A percentile compares a stretch with the other conserved stretches of the same genome.
Evolutionary conservation across 139 green algal species (phyloP).

Genomic region (Volvox reticuliferus): DNA sequence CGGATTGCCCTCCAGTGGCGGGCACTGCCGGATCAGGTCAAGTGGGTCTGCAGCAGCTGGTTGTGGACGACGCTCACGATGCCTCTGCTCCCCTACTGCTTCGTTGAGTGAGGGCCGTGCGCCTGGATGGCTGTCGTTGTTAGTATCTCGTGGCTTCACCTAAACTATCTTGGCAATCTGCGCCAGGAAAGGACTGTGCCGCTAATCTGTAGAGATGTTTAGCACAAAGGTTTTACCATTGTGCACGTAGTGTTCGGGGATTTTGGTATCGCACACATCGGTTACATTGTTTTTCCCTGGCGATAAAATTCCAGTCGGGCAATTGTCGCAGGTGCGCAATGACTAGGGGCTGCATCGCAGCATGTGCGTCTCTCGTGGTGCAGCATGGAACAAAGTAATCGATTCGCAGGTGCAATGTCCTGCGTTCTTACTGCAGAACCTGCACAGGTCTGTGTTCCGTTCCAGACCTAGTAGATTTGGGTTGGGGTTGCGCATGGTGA

Average conservation of each 20-base stretch:
- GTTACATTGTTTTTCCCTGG: conserved; percentile 30
- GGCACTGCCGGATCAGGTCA: neutral
- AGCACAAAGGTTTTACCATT: too few relatives aligned
- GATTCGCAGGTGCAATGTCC: too few relatives aligned
- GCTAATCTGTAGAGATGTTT: neutral
- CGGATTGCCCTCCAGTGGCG: neutral
- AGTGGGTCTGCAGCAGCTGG: conserved; percentile 43
- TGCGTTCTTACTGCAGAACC: too few relatives aligned
- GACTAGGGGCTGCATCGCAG: neutral
- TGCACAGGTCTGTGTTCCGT: too few relatives aligned
- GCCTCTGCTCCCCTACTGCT: neutral
- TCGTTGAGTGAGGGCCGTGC: neutral
- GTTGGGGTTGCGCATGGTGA: too few relatives aligned
- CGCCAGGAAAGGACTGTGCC: neutral
- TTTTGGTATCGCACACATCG: neutral
- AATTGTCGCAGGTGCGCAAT: conserved; percentile 6
- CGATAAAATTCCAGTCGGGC: neutral
- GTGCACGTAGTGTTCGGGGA: too few relatives aligned
- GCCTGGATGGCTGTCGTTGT: neutral
- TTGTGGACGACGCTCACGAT: neutral
- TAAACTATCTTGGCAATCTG: conserved; percentile 4
- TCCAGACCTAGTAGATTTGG: too few relatives aligned
- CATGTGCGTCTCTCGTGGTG: neutral
- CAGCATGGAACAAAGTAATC: too few relatives aligned
- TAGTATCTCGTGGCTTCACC: neutral